Evolutionary conservation across 176 grass and related monocot species (phyloP), one percentile per base, ranked within the genome.

Genomic region (Miscanthus lutarioriparius): DNA sequence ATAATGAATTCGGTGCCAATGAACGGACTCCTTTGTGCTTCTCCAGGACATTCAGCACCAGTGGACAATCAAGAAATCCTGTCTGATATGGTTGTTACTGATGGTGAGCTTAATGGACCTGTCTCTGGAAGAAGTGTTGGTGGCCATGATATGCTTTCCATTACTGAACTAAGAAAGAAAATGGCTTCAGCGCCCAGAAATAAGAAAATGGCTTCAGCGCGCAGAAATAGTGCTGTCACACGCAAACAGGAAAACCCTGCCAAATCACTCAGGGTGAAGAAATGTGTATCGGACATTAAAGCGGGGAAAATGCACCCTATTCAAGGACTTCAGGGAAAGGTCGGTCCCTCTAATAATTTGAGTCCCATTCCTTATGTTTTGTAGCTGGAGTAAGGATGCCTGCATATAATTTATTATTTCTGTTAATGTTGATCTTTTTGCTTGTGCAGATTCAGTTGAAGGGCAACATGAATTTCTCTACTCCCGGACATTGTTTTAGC

Each of bases 401-500:
- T 90, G 70, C 33, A 70, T 74, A 76, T 2, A 25, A 76, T 71
- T 63, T 64, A 36, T 6, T 80, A 39, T 83, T 68, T 22, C 20
- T 68, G 8, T 26, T 10, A 61, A 68, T 83, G n/a, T 43, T 26
- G 5, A 39, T 35, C 6, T 75, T 74, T 84, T 62, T 63, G 12
- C 51, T 64, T 20, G 30, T 76, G 39, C 70, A 84, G 32, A 65
- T 80, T 84, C 69, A 70, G 70, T 87, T 80, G 64, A 75, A 70
- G 23, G 19, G 49, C 69, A 87, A 69, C 19, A 48, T 3, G 23
- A 61, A 61, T 78, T 32, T 27, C 1, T n/a, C 36, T 19, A 48
- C n/a, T 26, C 83, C n/a, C 14, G 14, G 62, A 76, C 16, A 80
- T 91, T 84, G 38, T 84, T 53, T 91, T 85, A 84, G 89, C 39